Percentiles rank a stretch among this genome's conserved stretches.
These are phyloP conservation scores for Amanita muscaria DNA, from an alignment of 768 basidiomycete genomes.

Conservation along the genomic window DNA sequence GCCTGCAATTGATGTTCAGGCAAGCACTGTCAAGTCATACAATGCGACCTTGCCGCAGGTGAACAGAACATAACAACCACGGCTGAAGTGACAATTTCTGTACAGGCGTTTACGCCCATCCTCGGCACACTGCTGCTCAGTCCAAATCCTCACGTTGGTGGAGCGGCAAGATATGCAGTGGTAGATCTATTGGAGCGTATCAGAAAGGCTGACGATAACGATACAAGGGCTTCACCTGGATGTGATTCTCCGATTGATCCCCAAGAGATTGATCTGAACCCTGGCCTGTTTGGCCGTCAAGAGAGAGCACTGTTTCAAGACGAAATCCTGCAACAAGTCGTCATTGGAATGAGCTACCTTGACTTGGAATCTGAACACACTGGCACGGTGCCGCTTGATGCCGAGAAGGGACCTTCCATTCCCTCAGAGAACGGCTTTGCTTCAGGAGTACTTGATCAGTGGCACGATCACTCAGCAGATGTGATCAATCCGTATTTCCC, in stretches of 20 bases:
- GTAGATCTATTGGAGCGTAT: conserved; percentile 72
- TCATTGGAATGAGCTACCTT: conserved; percentile 82
- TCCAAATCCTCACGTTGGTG: conserved; percentile 64
- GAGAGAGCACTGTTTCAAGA: conserved; percentile 65
- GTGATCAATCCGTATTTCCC: conserved; percentile 50
- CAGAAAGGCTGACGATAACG: conserved; percentile 45
- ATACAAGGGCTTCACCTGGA: conserved; percentile 18
- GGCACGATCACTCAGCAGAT: conserved; percentile 8
- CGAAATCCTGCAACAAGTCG: conserved; percentile 78
- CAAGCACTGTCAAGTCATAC: conserved; percentile 61
- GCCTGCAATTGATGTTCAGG: conserved; percentile 7
- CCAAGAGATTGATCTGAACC: conserved; percentile 21
- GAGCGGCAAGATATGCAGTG: conserved; percentile 63
- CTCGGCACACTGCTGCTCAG: conserved; percentile 83
- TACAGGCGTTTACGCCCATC: conserved; percentile 86
- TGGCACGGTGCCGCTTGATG: neutral
- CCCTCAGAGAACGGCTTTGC: neutral
- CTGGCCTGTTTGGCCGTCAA: conserved; percentile 41
- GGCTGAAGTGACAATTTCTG: conserved; percentile 47
- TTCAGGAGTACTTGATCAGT: too few relatives aligned
- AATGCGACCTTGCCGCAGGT: conserved; percentile 33
- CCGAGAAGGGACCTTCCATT: neutral
- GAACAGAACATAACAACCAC: conserved; percentile 19
- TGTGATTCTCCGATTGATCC: conserved; percentile 18
- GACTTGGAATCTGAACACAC: conserved; percentile 25